These are phyloP conservation scores for Paramecium bursaria DNA, from an alignment of 73 alveolate genomes.

Conservation along the genomic window DNA sequence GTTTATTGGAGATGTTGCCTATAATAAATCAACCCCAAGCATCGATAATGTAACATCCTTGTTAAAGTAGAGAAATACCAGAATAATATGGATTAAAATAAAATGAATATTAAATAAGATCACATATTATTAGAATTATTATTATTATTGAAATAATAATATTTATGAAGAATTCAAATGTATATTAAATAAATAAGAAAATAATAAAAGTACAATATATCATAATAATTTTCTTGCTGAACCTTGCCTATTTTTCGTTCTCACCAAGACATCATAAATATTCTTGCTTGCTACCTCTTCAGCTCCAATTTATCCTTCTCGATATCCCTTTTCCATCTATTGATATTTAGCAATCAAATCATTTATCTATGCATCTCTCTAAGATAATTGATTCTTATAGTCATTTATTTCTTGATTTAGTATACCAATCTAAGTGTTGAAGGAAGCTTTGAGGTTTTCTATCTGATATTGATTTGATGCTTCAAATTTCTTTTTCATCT, in stretches of 20 bases:
- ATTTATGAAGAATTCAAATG: too few relatives aligned
- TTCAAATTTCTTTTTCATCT: constrained; percentile 4
- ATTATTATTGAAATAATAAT: too few relatives aligned
- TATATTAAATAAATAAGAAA: too few relatives aligned
- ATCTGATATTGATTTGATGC: constrained; percentile 26
- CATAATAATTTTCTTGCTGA: too few relatives aligned
- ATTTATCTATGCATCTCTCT: constrained; percentile 1
- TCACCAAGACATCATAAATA: neutral
- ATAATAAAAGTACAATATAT: too few relatives aligned
- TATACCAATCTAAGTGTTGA: constrained; percentile 29
- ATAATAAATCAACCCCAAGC: too few relatives aligned
- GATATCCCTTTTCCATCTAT: constrained; percentile 18
- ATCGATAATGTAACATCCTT: too few relatives aligned
- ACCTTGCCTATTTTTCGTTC: neutral
- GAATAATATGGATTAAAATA: too few relatives aligned
- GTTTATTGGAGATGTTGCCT: too few relatives aligned
- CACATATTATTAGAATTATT: too few relatives aligned
- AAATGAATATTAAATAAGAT: too few relatives aligned
- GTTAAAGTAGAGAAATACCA: too few relatives aligned
- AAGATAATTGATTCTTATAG: neutral
- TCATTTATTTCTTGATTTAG: constrained; percentile 22
- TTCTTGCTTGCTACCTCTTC: constrained; percentile 30
- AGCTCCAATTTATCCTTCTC: constrained; percentile 29
- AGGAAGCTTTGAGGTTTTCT: constrained; percentile 31
- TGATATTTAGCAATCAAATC: constrained; percentile 18